A percentile compares a stretch with the other conserved stretches of the same genome.
Evolutionary conservation across 2,329 filamentous ascomycete species (phyloP).

Genomic region (Phaeosphaeriaceae sp.): DNA sequence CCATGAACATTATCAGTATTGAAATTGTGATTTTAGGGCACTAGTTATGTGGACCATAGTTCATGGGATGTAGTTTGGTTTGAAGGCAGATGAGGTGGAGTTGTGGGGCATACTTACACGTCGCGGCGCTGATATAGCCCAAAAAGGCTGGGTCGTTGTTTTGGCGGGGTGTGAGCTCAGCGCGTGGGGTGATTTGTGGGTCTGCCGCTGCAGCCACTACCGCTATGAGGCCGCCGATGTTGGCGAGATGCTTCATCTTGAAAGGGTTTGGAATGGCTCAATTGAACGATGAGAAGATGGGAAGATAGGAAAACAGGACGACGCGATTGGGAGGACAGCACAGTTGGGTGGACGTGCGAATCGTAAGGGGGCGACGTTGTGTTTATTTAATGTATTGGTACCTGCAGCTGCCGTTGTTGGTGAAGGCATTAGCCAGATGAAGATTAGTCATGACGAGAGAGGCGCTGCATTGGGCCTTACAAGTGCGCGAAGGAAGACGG

Average conservation of each 20-base stretch:
- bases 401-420: conserved; percentile 7
- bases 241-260: conserved; percentile 17
- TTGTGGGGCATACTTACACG: conserved; percentile 20
- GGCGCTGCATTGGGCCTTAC: background rate
- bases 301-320: too few species aligned
- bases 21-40: too few species aligned
- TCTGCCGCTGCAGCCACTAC: conserved; percentile 18
- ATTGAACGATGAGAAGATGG: background rate
- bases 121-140: conserved; percentile 27
- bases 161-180: conserved; percentile 26
- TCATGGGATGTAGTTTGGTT: too few species aligned
- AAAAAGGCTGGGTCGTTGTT: conserved; percentile 25
- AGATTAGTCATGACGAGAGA: conserved; percentile 7
- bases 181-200: conserved; percentile 27
- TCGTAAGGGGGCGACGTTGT: background rate
- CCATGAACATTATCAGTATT: too few species aligned
- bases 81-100: too few species aligned
- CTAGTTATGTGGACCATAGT: too few species aligned
- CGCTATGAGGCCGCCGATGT: conserved; percentile 11
- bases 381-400: conserved; percentile 7
- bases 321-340: too few species aligned
- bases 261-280: background rate
- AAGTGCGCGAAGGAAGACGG: background rate
- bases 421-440: conserved; percentile 7
- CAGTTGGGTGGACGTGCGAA: background rate